These are phyloP conservation scores for Leccinum boreale DNA, from an alignment of 768 basidiomycete species.

Conservation along the genomic window DNA sequence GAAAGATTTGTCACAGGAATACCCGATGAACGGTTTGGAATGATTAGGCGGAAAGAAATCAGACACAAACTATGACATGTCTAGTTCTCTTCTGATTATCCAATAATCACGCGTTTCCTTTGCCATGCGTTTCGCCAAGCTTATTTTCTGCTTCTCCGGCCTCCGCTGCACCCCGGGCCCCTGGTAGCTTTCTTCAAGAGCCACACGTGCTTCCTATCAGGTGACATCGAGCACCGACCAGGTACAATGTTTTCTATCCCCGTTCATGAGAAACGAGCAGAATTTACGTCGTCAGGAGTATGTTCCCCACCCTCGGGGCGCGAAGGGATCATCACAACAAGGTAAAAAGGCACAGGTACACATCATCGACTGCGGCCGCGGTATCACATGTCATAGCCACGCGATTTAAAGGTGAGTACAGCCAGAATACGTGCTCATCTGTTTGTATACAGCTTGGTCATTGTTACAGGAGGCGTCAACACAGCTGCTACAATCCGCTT, in stretches of 20 bases:
- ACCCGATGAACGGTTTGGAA: conserved; percentile 50
- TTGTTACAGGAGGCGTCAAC: not conserved
- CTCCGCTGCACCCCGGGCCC: not conserved
- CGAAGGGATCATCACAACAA: not conserved
- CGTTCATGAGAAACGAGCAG: not conserved
- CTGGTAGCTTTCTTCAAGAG: not conserved
- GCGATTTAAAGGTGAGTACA: conserved; percentile 38
- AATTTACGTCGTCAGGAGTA: not conserved
- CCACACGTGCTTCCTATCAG: not conserved
- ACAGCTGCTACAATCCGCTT: not conserved
- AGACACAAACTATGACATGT: conserved; percentile 53
- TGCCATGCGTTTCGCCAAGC: not conserved
- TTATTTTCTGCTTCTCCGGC: not conserved
- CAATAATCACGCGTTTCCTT: not conserved
- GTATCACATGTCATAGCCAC: not conserved
- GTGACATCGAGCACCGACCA: not conserved
- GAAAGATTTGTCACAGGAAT: conserved; percentile 60
- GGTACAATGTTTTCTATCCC: not conserved
- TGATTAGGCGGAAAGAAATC: conserved; percentile 60
- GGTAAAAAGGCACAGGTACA: not conserved
- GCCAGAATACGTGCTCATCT: conserved; percentile 41
- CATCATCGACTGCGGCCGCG: not conserved
- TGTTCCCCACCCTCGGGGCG: not conserved
- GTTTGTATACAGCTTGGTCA: not conserved
- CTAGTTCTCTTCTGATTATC: not conserved